Base-by-base conservation (phyloP, 2,329 filamentous ascomycete genomes). In the Colletotrichum agaves region DNA sequence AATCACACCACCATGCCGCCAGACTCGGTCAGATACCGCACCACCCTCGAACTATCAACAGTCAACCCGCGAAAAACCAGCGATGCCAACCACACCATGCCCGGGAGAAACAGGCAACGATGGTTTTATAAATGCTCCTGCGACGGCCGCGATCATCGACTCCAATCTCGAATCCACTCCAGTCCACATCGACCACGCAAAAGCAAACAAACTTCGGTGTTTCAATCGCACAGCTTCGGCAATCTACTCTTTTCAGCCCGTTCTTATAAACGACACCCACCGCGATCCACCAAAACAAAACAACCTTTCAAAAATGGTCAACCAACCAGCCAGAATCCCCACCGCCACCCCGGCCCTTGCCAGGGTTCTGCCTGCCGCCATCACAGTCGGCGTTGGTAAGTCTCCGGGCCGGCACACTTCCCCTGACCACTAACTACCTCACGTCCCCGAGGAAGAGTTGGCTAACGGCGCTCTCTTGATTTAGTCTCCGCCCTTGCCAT, bases 401-500 rank as follows among this genome's bases (percentile, higher is more conserved):
- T 5, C 23, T 13, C 27, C 31, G 10, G 31, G 5, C 31, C 5
- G 10, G 31, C 8, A n/a, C 11, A 11, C 1, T 19, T 27, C 5
- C 27, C 27, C 27, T 27, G 27, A 7, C 6, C 27, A 27, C 27
- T n/a, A n/a, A n/a, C 27, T 27, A 27, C 23, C 8, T 0, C 5
- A 41, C 2, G 0, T 8, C 15, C 0, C n/a, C 1, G 2, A 17
- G 4, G 13, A 46, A 37, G 0, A 37, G 0, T 6, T 5, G 1
- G 13, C 64, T 68, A 56, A 68, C 56, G 11, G 1, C 2, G 3
- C n/a, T 1, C 12, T 35, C 15, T 11, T n/a, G n/a, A n/a, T 5
- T 4, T 35, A 68, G 67, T 67, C 23, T 65, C 74, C 17, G 71
- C 72, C 15, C 69, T 80, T 27, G 77, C 64, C n/a, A 64, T 71